Base-by-base conservation (phyloP, 2,329 filamentous ascomycete genomes). In the Ophiocordyceps sinensis region DNA sequence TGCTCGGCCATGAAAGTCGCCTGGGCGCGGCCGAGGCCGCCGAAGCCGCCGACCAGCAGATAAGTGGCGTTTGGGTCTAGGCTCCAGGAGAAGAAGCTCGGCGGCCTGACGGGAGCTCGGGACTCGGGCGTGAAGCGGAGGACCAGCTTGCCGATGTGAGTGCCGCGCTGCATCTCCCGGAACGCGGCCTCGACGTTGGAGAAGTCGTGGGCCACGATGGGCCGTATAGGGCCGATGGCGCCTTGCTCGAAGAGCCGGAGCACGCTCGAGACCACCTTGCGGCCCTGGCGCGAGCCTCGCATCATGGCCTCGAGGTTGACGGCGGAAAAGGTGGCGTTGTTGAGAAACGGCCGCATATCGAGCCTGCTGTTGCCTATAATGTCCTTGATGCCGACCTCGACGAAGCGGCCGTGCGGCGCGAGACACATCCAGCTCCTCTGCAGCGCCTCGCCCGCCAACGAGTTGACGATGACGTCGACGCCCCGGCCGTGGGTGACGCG, bases 231-330 rank as follows among this genome's bases (percentile, higher is more conserved):
- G 5, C 19, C 21, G 3, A 3, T 6, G 7, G 31, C 39, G n/a
- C 39, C 23, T 19, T 9, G 14, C 15, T n/a, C n/a, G n/a, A n/a
- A n/a, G n/a, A n/a, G n/a, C n/a, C n/a, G n/a, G 21, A 40, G 10
- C 3, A 36, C n/a, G 26, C 14, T 15, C 9, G 10, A 40, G 4
- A 7, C n/a, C n/a, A n/a, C n/a, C n/a, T n/a, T n/a, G n/a, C n/a
- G n/a, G n/a, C n/a, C n/a, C n/a, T n/a, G n/a, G n/a, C n/a, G n/a
- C n/a, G n/a, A n/a, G n/a, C n/a, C n/a, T n/a, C n/a, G n/a, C n/a
- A n/a, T n/a, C n/a, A n/a, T n/a, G n/a, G n/a, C n/a, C n/a, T n/a
- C 46, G 5, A 36, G 14, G 44, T 68, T 60, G 3, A 68, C 53
- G 0, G 58, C 59, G 1, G 59, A 49, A 41, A 67, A 68, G 2